Conservation (phyloP, 352 stramenopile genomes). For the Phytophthora pini region DNA sequence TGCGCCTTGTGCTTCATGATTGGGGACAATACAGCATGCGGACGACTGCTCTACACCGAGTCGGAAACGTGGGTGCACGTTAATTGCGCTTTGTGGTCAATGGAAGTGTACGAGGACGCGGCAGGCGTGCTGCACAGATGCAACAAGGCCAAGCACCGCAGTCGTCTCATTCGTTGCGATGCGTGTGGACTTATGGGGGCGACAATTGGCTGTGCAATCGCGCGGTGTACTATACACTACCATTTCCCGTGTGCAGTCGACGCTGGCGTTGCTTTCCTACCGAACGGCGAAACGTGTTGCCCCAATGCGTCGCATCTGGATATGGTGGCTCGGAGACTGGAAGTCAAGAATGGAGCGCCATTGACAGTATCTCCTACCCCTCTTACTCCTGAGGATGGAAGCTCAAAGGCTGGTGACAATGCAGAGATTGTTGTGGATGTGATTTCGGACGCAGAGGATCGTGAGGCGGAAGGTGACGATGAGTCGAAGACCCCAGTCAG, state of each 20-base stretch:
- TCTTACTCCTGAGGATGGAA: conserved; percentile 1
- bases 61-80: conserved; percentile 91
- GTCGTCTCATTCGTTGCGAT: conserved; percentile 91
- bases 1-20: conserved; percentile 86
- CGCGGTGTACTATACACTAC: conserved; percentile 90
- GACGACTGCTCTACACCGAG: conserved; percentile 84
- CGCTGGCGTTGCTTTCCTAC: conserved; percentile 70
- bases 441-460: not conserved
- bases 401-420: not conserved
- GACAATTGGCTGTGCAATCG: conserved; percentile 91
- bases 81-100: conserved; percentile 94
- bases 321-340: conserved; percentile 46
- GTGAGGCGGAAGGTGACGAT: conserved; percentile 1
- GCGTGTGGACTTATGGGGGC: conserved; percentile 90
- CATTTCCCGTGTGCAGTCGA: conserved; percentile 94
- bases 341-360: conserved; percentile 13
- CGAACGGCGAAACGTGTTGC: conserved; percentile 76
- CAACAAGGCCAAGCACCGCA: conserved; percentile 89
- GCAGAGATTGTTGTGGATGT: not conserved
- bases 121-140: conserved; percentile 81
- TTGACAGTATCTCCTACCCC: not conserved
- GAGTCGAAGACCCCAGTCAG: conserved; percentile 8
- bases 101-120: conserved; percentile 90
- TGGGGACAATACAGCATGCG: conserved; percentile 74
- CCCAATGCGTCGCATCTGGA: conserved; percentile 57